Evolutionary conservation across 139 green algal genomes (phyloP).

Genomic region (Asterochloris erici): DNA sequence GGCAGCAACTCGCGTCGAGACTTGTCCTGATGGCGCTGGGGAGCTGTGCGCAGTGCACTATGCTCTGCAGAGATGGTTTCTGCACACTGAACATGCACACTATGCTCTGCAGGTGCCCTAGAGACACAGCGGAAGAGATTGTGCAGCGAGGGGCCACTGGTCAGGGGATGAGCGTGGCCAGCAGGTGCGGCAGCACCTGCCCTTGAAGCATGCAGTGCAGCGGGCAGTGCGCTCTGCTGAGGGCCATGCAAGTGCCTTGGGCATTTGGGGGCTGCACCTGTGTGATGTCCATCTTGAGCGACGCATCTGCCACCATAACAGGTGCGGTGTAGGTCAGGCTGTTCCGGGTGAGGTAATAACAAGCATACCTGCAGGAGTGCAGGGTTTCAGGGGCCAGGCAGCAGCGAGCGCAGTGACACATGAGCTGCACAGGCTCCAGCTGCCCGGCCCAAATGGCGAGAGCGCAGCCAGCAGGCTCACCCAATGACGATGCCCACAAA

Average conservation of each 20-base stretch:
- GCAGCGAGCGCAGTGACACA: background rate
- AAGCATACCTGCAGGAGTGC: constrained; percentile 52
- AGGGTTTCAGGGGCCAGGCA: background rate
- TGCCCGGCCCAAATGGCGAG: background rate
- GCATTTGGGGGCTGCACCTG: constrained; percentile 15
- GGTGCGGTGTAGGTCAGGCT: constrained; percentile 81
- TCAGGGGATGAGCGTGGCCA: background rate
- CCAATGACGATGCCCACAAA: constrained; percentile 39
- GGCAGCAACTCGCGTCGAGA: too few relatives aligned
- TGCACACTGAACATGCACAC: too few relatives aligned
- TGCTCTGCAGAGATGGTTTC: too few relatives aligned
- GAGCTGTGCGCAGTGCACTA: too few relatives aligned
- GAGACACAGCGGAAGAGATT: too few relatives aligned
- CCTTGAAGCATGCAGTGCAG: background rate
- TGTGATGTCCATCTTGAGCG: constrained; percentile 78
- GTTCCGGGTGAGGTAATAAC: constrained; percentile 88
- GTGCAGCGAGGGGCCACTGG: constrained; percentile 5
- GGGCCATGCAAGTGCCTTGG: background rate
- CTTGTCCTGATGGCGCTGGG: too few relatives aligned
- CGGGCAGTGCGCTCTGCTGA: too few relatives aligned
- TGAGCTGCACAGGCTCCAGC: background rate
- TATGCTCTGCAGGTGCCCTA: too few relatives aligned
- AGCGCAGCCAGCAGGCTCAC: background rate
- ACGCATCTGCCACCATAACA: constrained; percentile 77
- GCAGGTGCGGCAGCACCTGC: background rate